These are phyloP conservation scores for Mycena chlorophos DNA, from an alignment of 768 basidiomycete genomes.

Conservation along the genomic window DNA sequence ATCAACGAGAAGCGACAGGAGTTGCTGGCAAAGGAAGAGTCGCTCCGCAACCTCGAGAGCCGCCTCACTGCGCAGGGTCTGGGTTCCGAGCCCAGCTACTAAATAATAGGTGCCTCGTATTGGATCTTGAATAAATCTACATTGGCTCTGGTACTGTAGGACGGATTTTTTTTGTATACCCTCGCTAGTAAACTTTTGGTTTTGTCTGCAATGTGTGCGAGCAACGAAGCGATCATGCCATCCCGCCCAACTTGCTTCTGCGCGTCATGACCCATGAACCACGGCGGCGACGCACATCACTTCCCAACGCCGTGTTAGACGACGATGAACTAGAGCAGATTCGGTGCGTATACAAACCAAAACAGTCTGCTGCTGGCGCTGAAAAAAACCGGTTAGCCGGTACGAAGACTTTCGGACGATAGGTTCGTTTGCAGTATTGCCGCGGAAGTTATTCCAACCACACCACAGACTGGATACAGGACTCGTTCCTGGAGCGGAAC, in stretches of 20 bases:
- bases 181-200: too few relatives aligned
- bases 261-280: conserved; percentile 19
- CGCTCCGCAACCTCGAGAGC: conserved; percentile 62
- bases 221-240: too few relatives aligned
- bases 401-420: conserved; percentile 97
- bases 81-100: conserved; percentile 14
- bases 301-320: conserved; percentile 53
- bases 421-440: conserved; percentile 48
- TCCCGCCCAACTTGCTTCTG: background rate
- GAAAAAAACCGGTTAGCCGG: conserved; percentile 56
- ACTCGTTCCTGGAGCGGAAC: conserved; percentile 86
- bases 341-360: conserved; percentile 39
- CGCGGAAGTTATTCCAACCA: conserved; percentile 16
- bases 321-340: conserved; percentile 70
- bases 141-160: too few relatives aligned
- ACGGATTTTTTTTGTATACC: too few relatives aligned
- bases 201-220: background rate
- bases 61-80: conserved; percentile 54
- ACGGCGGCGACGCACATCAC: conserved; percentile 12
- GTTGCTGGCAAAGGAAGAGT: conserved; percentile 82
- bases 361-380: background rate
- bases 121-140: too few relatives aligned
- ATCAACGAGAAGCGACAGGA: conserved; percentile 87
- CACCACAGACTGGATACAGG: conserved; percentile 92
- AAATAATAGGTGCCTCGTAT: background rate